phyloP scores from a whole-genome alignment of 257 asterid species.

The Plectranthus barbatus region DNA sequence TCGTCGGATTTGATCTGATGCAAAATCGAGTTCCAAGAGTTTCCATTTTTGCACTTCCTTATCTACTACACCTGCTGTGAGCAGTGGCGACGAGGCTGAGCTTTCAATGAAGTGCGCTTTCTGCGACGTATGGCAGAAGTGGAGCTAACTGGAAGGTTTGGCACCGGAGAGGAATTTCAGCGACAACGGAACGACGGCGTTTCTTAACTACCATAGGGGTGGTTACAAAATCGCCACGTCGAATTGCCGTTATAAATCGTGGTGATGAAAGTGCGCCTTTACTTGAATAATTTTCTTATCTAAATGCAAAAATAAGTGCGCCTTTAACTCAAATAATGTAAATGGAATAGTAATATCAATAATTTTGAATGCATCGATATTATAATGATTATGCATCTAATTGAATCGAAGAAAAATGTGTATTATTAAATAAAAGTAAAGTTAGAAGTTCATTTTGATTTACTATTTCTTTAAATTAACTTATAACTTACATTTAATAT shows the following conservation, averaged over 20 bases:
- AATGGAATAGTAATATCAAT: too few species aligned
- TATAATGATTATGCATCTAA: too few species aligned
- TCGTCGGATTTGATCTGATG: slow-evolving; percentile 12
- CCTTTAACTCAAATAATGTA: too few species aligned
- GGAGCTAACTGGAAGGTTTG: slow-evolving; percentile 18
- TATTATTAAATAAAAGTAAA: too few species aligned
- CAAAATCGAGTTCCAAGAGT: slow-evolving; percentile 2
- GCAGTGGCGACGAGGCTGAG: background rate
- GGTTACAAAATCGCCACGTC: slow-evolving; percentile 24
- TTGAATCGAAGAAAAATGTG: too few species aligned
- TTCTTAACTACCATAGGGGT: background rate
- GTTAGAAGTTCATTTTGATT: too few species aligned
- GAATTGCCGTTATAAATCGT: background rate
- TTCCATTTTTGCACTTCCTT: slow-evolving; percentile 10
- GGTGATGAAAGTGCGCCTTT: background rate
- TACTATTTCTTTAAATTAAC: too few species aligned
- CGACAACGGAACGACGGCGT: slow-evolving; percentile 5
- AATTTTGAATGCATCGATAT: too few species aligned
- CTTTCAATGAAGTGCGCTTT: background rate
- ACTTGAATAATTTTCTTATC: background rate
- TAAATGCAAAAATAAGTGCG: too few species aligned
- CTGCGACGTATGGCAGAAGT: background rate
- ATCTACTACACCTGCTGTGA: background rate
- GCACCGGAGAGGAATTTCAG: slow-evolving; percentile 6
- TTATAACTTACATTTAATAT: too few species aligned